A percentile compares a stretch with the other conserved stretches of the same genome.
These are phyloP conservation scores for Wickerhamiella galacta DNA, from an alignment of 805 yeast species.

Conservation along the genomic window DNA sequence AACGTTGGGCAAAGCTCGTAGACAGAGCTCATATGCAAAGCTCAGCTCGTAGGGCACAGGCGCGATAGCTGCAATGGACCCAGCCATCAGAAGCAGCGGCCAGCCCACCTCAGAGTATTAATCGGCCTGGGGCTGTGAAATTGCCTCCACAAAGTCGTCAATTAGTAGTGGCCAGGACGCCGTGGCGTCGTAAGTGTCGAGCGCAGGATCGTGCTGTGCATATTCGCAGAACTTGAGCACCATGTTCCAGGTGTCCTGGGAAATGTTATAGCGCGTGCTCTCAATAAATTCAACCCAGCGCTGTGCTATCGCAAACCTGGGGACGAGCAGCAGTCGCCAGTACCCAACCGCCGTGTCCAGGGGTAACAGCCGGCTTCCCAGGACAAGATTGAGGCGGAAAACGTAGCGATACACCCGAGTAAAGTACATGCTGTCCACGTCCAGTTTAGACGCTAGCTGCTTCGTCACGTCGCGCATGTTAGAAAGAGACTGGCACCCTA, in stretches of 20 bases:
- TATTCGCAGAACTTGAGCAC: conserved; percentile 40
- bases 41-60: too few species aligned
- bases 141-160: conserved; percentile 58
- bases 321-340: conserved; percentile 54
- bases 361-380: conserved; percentile 38
- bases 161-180: conserved; percentile 88
- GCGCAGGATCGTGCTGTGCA: conserved; percentile 33
- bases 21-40: too few species aligned
- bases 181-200: conserved; percentile 51
- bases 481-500: too few species aligned
- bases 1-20: too few species aligned
- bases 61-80: too few species aligned
- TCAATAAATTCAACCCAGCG: conserved; percentile 42
- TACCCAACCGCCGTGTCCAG: conserved; percentile 52
- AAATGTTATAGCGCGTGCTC: conserved; percentile 26
- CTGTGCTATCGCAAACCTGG: conserved; percentile 19
- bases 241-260: conserved; percentile 80
- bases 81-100: too few species aligned
- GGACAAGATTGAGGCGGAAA: conserved; percentile 44
- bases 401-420: conserved; percentile 52
- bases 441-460: conserved; percentile 22
- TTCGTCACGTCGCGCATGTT: conserved; percentile 20
- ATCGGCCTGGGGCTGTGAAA: too few species aligned
- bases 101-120: too few species aligned
- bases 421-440: conserved; percentile 28